These are phyloP conservation scores for Salix udensis DNA, from an alignment of 345 rosid species.

Conservation along the genomic window DNA sequence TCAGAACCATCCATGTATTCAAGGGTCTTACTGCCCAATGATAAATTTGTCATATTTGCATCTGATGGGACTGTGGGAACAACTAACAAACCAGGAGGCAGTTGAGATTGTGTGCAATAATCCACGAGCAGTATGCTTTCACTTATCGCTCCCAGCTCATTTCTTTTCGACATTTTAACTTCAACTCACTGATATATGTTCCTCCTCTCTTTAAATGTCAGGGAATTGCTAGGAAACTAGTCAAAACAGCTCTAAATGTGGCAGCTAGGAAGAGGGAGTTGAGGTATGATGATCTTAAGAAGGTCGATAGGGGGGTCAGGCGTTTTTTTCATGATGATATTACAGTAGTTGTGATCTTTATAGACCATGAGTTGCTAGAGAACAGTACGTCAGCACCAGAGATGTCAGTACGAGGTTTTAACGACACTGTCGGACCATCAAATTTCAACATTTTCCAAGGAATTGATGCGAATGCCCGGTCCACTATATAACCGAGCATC, in stretches of 20 bases:
- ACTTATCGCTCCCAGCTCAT: neutral
- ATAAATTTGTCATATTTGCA: constrained; percentile 83
- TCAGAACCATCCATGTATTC: constrained; percentile 67
- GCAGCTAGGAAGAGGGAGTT: constrained; percentile 72
- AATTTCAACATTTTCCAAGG: constrained; percentile 51
- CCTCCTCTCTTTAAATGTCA: constrained; percentile 10
- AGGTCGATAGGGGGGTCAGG: constrained; percentile 55
- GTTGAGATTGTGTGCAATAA: constrained; percentile 62
- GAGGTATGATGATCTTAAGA: constrained; percentile 66
- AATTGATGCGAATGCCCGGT: constrained; percentile 12
- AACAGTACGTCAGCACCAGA: constrained; percentile 47
- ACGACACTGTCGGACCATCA: constrained; percentile 62
- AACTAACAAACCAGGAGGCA: constrained; percentile 76
- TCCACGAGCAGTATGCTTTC: constrained; percentile 62
- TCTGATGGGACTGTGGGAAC: constrained; percentile 98
- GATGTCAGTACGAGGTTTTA: constrained; percentile 61
- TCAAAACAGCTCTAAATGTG: constrained; percentile 59
- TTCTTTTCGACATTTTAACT: neutral
- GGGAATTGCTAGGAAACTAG: constrained; percentile 83
- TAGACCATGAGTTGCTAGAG: constrained; percentile 53
- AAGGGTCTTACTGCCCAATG: constrained; percentile 61
- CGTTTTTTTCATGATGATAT: constrained; percentile 82
- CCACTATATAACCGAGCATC: constrained; percentile 15
- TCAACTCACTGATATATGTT: constrained; percentile 1
- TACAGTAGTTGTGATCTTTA: constrained; percentile 74